phyloP scores from a whole-genome alignment of 2,329 filamentous ascomycete species.

The Cladosporium cucumerinum region DNA sequence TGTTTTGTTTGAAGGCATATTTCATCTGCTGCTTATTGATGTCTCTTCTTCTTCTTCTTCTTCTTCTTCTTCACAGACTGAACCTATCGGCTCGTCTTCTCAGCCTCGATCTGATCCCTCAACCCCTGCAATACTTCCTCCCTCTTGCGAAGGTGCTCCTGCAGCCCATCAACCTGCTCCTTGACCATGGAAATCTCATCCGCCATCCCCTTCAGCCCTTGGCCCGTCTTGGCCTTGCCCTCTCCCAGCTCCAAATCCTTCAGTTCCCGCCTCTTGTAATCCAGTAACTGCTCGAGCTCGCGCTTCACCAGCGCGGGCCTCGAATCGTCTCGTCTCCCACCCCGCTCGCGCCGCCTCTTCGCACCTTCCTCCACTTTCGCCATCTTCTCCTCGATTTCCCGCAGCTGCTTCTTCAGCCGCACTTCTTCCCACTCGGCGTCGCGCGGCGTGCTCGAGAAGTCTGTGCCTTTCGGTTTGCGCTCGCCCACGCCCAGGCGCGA shows the following conservation, averaged over 20 bases:
- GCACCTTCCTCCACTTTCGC: conserved; percentile 72
- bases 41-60: not conserved
- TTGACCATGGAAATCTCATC: conserved; percentile 88
- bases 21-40: not conserved
- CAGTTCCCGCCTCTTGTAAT: conserved; percentile 85
- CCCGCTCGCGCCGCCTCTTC: conserved; percentile 43
- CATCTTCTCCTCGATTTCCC: conserved; percentile 84
- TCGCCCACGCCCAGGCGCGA: conserved; percentile 76
- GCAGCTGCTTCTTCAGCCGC: conserved; percentile 84
- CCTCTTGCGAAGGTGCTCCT: conserved; percentile 73
- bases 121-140: conserved; percentile 74
- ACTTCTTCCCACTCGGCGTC: conserved; percentile 98
- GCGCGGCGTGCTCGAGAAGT: conserved; percentile 80
- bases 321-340: conserved; percentile 59
- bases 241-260: conserved; percentile 70
- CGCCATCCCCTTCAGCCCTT: conserved; percentile 69
- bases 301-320: conserved; percentile 91
- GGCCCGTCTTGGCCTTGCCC: conserved; percentile 65
- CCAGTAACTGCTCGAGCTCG: conserved; percentile 87
- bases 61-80: too few relatives aligned
- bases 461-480: conserved; percentile 78
- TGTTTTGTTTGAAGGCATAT: not conserved
- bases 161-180: conserved; percentile 89
- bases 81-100: conserved; percentile 40
- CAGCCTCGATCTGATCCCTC: conserved; percentile 78